Evolutionary conservation across 768 basidiomycete genomes (phyloP).

Genomic region (Aureoboletus auriporus): DNA sequence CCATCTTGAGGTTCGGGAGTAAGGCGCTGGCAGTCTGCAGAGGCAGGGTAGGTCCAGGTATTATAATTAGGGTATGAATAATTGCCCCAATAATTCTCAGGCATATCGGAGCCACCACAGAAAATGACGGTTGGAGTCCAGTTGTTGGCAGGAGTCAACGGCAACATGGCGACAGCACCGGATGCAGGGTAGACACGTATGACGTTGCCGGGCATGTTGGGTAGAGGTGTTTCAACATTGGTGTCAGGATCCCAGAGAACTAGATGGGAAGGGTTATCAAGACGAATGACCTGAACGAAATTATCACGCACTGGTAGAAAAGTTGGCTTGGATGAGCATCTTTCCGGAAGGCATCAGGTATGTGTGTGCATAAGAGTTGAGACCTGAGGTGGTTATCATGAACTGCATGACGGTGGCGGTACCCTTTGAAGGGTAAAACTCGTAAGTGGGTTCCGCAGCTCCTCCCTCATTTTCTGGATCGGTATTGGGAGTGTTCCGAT

Average conservation of each 20-base stretch:
- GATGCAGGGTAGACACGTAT: conserved; percentile 90
- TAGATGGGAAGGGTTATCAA: conserved; percentile 9
- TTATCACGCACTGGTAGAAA: conserved; percentile 29
- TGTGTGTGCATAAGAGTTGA: conserved; percentile 74
- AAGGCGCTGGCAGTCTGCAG: conserved; percentile 73
- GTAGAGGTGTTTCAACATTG: conserved; percentile 60
- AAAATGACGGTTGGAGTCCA: conserved; percentile 84
- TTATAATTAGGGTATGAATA: conserved; percentile 70
- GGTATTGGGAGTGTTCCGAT: conserved; percentile 65
- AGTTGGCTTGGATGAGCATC: conserved; percentile 79
- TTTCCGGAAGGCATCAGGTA: conserved; percentile 74
- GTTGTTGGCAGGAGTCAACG: conserved; percentile 84
- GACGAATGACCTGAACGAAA: background rate
- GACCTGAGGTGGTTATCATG: conserved; percentile 66
- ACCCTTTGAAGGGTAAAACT: conserved; percentile 71
- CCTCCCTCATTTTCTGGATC: conserved; percentile 63
- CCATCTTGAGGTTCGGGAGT: conserved; percentile 81
- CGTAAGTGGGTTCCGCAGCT: conserved; percentile 76
- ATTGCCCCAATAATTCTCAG: conserved; percentile 71
- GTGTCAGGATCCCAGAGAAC: conserved; percentile 51
- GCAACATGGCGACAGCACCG: conserved; percentile 85
- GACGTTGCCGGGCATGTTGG: conserved; percentile 67
- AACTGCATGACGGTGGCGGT: conserved; percentile 57
- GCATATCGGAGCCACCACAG: conserved; percentile 86
- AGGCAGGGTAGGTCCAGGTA: conserved; percentile 71